Conservation (phyloP, 306 rosid species). For the Lotus japonicus region DNA sequence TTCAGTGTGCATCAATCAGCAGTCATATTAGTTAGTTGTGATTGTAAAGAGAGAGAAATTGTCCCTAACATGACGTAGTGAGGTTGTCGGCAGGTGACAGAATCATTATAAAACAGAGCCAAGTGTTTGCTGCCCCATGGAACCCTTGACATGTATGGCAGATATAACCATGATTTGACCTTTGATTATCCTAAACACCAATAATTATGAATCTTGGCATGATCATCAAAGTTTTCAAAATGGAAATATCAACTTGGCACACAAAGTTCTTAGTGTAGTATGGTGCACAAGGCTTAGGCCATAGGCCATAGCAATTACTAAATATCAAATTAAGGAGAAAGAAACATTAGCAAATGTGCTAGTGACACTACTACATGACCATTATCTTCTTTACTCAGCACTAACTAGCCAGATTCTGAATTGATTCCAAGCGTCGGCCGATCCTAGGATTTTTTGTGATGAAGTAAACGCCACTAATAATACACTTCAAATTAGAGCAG, state of each 20-base stretch:
- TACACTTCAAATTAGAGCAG: conserved; percentile 5
- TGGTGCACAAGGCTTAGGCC: not conserved
- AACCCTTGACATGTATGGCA: not conserved
- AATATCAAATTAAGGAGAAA: conserved; percentile 7
- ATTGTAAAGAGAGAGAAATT: too few relatives aligned
- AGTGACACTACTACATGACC: conserved; percentile 16
- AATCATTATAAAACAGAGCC: not conserved
- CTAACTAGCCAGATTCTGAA: not conserved
- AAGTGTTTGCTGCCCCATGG: not conserved
- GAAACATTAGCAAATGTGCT: not conserved
- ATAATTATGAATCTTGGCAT: conserved; percentile 7
- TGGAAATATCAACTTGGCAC: not conserved
- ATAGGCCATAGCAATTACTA: not conserved
- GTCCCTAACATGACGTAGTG: not conserved
- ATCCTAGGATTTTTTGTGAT: conserved; percentile 13
- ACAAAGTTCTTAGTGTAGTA: not conserved
- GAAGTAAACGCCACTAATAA: conserved; percentile 12
- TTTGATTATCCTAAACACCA: not conserved
- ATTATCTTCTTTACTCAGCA: not conserved
- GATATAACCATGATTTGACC: conserved; percentile 5
- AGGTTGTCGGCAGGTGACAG: not conserved
- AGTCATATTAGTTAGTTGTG: too few relatives aligned
- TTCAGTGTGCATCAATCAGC: too few relatives aligned
- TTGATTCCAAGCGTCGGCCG: conserved; percentile 27
- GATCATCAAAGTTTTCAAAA: not conserved